Evolutionary conservation across 2,329 filamentous ascomycete genomes (phyloP).

Genomic region (Ceratocystis cubensis): DNA sequence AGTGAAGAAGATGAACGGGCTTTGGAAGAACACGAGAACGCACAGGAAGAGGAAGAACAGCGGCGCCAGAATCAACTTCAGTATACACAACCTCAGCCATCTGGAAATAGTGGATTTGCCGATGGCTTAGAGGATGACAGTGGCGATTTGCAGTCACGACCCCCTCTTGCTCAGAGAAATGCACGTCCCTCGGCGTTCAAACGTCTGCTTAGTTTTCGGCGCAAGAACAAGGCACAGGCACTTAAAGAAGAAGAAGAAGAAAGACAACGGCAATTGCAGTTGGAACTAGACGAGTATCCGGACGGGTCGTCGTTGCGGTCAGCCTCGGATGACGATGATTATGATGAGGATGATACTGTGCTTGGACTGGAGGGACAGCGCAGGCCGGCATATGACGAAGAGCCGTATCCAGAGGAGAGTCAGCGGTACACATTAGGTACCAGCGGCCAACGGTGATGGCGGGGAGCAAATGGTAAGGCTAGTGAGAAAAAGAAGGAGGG

Average conservation of each 20-base stretch:
- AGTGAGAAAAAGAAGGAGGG: neutral
- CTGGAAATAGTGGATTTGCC: neutral
- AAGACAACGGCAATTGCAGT: neutral
- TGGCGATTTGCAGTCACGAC: constrained; percentile 3
- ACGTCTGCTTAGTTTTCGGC: constrained; percentile 12
- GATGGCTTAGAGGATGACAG: neutral
- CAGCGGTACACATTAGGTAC: constrained; percentile 8
- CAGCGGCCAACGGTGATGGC: neutral
- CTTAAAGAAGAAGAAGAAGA: neutral
- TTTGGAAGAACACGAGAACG: constrained; percentile 21
- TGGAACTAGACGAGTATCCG: neutral
- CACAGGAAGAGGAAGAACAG: constrained; percentile 13
- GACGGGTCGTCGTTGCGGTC: neutral
- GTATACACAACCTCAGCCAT: constrained; percentile 10
- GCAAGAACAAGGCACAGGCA: constrained; percentile 5
- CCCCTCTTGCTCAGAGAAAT: neutral
- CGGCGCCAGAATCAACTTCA: constrained; percentile 22
- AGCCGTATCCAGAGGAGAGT: constrained; percentile 15
- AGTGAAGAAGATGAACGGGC: constrained; percentile 33
- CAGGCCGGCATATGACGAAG: constrained; percentile 10
- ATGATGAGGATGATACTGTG: constrained; percentile 9
- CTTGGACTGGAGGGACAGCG: constrained; percentile 6
- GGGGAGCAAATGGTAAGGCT: neutral
- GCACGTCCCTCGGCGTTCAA: constrained; percentile 11
- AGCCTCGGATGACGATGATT: constrained; percentile 11